Conservation (phyloP, 2,329 filamentous ascomycete genomes). For the Cercospora berteroae region DNA sequence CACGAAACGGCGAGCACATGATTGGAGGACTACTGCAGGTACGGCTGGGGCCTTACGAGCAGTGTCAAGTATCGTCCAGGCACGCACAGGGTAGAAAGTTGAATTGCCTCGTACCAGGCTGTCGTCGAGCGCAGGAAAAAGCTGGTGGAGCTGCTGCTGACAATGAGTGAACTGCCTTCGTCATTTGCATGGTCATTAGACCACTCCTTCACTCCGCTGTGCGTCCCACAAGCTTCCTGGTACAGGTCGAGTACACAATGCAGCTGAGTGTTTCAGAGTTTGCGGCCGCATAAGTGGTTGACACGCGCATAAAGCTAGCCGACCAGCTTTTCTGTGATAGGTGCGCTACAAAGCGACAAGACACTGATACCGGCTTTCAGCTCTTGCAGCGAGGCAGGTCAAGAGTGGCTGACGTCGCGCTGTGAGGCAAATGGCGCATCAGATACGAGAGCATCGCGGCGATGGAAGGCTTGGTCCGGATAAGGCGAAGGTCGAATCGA, state of each 20-base stretch:
- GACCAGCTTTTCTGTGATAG: not conserved
- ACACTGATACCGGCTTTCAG: conserved; percentile 1
- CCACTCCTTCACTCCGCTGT: not conserved
- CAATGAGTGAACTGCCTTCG: no score
- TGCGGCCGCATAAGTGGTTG: conserved; percentile 14
- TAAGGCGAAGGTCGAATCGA: not conserved
- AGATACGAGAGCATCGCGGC: not conserved
- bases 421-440: not conserved
- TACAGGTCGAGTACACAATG: conserved; percentile 15
- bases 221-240: conserved; percentile 10
- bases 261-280: conserved; percentile 19
- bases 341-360: not conserved
- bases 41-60: not conserved
- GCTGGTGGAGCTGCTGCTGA: not conserved
- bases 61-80: not conserved
- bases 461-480: not conserved
- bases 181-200: not conserved
- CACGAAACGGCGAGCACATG: not conserved
- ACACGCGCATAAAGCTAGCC: conserved; percentile 13
- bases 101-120: not conserved
- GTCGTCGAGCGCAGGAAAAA: not conserved
- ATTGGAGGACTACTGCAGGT: conserved; percentile 13
- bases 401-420: not conserved
- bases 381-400: not conserved
- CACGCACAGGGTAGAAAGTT: not conserved